Percentiles rank a stretch among this genome's conserved stretches.
Conservation (phyloP, 2,329 filamentous ascomycete genomes). For the Cercospora sp. region DNA sequence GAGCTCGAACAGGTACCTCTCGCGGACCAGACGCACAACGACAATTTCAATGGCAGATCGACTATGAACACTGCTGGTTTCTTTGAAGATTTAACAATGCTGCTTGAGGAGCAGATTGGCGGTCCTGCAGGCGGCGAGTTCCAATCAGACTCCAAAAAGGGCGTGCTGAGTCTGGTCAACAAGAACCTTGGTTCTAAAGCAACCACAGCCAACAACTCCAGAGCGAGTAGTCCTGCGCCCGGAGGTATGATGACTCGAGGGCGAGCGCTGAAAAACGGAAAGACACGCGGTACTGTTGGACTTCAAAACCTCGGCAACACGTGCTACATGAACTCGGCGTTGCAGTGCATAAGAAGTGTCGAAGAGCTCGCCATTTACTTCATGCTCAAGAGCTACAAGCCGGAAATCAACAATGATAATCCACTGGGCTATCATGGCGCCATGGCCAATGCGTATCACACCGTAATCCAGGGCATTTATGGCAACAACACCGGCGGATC, state of each 20-base stretch:
- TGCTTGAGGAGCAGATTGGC: conserved; percentile 77
- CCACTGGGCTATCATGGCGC: conserved; percentile 81
- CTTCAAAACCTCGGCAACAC: conserved; percentile 92
- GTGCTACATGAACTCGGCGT: conserved; percentile 97
- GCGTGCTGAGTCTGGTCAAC: conserved; percentile 45
- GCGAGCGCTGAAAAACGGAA: conserved; percentile 67
- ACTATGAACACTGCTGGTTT: conserved; percentile 68
- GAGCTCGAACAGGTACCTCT: conserved; percentile 65
- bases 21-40: conserved; percentile 70
- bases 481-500: conserved; percentile 65
- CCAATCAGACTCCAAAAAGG: conserved; percentile 51
- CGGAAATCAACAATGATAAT: conserved; percentile 82
- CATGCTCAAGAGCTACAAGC: conserved; percentile 67
- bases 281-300: conserved; percentile 74
- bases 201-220: conserved; percentile 49
- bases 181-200: conserved; percentile 49
- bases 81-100: conserved; percentile 68
- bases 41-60: conserved; percentile 74
- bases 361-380: conserved; percentile 95
- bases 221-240: conserved; percentile 68
- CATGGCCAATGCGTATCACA: conserved; percentile 81
- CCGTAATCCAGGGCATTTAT: conserved; percentile 76
- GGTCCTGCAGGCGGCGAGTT: conserved; percentile 57
- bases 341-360: conserved; percentile 91
- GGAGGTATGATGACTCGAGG: conserved; percentile 68